A percentile compares a stretch with the other conserved stretches of the same genome.
Conservation (phyloP, 1,284 basidiomycete species). For the Rhodotorula mucilaginosa region DNA sequence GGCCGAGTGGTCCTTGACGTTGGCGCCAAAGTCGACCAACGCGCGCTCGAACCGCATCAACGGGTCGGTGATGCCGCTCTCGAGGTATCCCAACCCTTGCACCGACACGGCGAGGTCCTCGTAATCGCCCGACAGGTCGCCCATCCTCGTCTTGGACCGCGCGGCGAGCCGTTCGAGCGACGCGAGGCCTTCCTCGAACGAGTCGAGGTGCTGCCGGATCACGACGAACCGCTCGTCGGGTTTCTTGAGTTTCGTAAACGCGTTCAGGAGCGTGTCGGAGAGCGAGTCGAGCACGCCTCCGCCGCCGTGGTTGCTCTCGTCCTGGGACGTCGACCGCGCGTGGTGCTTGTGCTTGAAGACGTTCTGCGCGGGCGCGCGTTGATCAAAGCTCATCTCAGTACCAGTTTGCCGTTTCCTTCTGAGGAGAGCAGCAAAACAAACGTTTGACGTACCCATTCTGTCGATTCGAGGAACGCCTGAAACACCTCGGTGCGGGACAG, state of each 20-base stretch:
- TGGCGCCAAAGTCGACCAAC: constrained; percentile 69
- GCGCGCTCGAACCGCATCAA: constrained; percentile 94
- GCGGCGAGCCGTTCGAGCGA: constrained; percentile 70
- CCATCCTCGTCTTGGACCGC: constrained; percentile 31
- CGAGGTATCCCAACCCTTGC: constrained; percentile 93
- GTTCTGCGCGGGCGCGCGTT: constrained; percentile 56
- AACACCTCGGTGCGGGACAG: constrained; percentile 87
- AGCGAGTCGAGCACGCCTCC: constrained; percentile 70
- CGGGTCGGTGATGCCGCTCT: constrained; percentile 95
- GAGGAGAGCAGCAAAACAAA: not conserved
- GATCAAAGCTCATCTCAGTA: not conserved
- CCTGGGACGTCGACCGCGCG: constrained; percentile 44
- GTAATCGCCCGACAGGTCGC: constrained; percentile 89
- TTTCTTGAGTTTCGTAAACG: constrained; percentile 84
- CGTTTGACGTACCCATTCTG: constrained; percentile 79
- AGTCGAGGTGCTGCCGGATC: constrained; percentile 87
- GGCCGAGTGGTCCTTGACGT: constrained; percentile 30
- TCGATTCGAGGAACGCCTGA: constrained; percentile 88
- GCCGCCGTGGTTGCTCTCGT: not conserved
- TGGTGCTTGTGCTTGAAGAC: constrained; percentile 94
- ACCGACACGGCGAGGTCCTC: constrained; percentile 92
- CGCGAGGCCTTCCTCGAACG: constrained; percentile 85
- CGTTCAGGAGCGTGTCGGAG: constrained; percentile 92
- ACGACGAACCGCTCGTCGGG: constrained; percentile 91
- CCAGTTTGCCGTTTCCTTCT: no score